Evolutionary conservation across 441 rosid genomes (phyloP), one percentile per base, ranked within the genome.

Genomic region (Croton setiger): DNA sequence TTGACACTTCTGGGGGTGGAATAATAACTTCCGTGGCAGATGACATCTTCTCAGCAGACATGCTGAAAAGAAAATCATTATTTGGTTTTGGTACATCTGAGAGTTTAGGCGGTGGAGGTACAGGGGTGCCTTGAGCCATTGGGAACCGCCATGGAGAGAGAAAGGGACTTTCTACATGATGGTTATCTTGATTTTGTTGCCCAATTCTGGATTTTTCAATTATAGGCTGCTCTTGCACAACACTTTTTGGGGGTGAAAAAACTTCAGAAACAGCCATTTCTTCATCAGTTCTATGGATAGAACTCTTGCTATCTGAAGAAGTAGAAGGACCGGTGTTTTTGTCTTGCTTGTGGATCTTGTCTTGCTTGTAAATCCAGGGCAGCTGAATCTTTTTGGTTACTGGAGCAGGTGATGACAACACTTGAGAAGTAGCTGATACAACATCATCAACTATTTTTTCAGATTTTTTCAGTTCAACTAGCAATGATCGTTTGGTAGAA

Each of bases 401-500:
- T 76, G 76, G 75, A 43, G 64, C 63, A 70, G 77, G 80, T 57
- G 76, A 59, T 37, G 86, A 62, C 63, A 70, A 66, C 49, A 55
- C 33, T 23, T 72, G 72, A 67, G 66, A 72, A 67, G 86, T 61
- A 77, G 79, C 72, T 64, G 78, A 81, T 60, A 94, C 88, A 87
- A 94, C 88, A 87, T 94, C 94, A 63, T 81, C 86, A 66, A 76
- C 83, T 67, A 94, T 87, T 44, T 71, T 85, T 74, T 72, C 75
- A 36, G 93, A 90, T 85, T 78, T 88, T 78, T 92, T 94, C 75
- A 59, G 75, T 75, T 88, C 90, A 79, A 94, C 97, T 70, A 92
- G 98, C 76, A 81, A 84, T 64, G 99, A 95, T 72, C 90, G 80
- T 80, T 80, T 92, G 72, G 93, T 90, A 68, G 93, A 88, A 70